These are phyloP conservation scores for Pseudocercospora ulei DNA, from an alignment of 2,329 filamentous ascomycete species.

Conservation along the genomic window DNA sequence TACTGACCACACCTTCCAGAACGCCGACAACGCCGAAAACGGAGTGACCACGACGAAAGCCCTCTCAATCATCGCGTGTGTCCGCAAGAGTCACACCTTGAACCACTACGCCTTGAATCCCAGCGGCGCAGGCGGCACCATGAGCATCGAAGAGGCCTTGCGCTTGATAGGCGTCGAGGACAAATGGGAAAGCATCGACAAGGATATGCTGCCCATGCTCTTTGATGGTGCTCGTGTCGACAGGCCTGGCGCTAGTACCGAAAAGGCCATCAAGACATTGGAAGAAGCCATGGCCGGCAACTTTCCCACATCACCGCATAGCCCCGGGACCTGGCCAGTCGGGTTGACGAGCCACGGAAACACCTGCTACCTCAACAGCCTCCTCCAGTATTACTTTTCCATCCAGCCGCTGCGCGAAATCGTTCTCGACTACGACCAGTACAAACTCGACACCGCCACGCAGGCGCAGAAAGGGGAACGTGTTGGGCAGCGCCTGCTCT, in stretches of 20 bases:
- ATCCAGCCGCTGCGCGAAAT: conserved; percentile 71
- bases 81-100: conserved; percentile 48
- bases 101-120: conserved; percentile 47
- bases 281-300: conserved; percentile 24
- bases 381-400: conserved; percentile 91
- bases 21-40: conserved; percentile 44
- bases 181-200: conserved; percentile 25
- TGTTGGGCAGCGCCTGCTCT: conserved; percentile 62
- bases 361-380: conserved; percentile 94
- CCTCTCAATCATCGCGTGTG: conserved; percentile 50
- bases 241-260: conserved; percentile 30
- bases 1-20: conserved; percentile 33
- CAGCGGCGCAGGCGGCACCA: conserved; percentile 44
- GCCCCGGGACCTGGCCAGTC: conserved; percentile 53
- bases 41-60: conserved; percentile 47
- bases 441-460: conserved; percentile 58
- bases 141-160: conserved; percentile 49
- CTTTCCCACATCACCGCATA: conserved; percentile 12
- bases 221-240: conserved; percentile 25
- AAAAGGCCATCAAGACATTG: conserved; percentile 31
- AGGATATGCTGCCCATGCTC: conserved; percentile 18
- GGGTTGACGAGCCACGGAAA: conserved; percentile 91
- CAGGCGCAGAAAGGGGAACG: conserved; percentile 55
- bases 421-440: conserved; percentile 63
- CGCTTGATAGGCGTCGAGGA: conserved; percentile 36